phyloP scores from a whole-genome alignment of 1,284 basidiomycete species.

The Heimioporus punctisporus region DNA sequence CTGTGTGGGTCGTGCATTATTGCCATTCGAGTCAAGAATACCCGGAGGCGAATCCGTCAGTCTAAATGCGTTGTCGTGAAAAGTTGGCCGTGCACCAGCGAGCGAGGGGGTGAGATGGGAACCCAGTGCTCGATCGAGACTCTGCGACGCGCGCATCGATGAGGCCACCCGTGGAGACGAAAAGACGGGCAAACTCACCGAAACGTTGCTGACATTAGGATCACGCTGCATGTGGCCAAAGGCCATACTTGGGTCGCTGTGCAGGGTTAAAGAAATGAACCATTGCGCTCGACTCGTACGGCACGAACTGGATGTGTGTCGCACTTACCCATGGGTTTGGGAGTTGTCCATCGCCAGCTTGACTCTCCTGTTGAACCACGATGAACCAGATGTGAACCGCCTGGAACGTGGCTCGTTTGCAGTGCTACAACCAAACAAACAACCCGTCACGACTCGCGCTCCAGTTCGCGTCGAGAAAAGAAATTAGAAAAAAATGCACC shows the following conservation, averaged over 20 bases:
- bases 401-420: constrained; percentile 36
- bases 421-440: constrained; percentile 25
- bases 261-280: constrained; percentile 10
- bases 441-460: constrained; percentile 6
- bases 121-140: constrained; percentile 37
- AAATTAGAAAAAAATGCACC: constrained; percentile 2
- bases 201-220: constrained; percentile 36
- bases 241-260: constrained; percentile 32
- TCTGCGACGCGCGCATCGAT: constrained; percentile 21
- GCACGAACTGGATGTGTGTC: constrained; percentile 5
- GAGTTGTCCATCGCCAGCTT: constrained; percentile 32
- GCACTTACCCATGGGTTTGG: constrained; percentile 36
- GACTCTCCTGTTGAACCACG: constrained; percentile 31
- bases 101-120: constrained; percentile 34
- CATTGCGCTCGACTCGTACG: constrained; percentile 12
- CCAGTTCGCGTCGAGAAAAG: constrained; percentile 22
- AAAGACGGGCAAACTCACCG: constrained; percentile 20
- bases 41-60: constrained; percentile 35
- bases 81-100: constrained; percentile 27
- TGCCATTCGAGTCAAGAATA: constrained; percentile 30
- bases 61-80: constrained; percentile 31
- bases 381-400: constrained; percentile 37
- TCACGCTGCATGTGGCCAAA: constrained; percentile 38
- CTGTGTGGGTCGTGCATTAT: constrained; percentile 24
- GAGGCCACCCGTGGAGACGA: background rate